phyloP scores from a whole-genome alignment of 169 alveolate genomes.

The Plasmodium gonderi region DNA sequence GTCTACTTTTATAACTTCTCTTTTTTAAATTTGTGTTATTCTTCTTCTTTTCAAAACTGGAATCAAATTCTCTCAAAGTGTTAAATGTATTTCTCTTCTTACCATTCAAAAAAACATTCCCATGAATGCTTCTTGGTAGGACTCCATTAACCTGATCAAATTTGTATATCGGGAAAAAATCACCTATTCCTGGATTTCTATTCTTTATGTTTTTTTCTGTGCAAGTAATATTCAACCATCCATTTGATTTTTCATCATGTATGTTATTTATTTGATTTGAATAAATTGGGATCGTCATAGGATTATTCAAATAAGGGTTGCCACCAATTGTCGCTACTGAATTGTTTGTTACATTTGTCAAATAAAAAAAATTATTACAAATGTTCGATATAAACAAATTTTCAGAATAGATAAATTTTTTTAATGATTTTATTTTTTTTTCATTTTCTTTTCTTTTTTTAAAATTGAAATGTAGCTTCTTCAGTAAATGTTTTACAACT shows the following conservation, averaged over 20 bases:
- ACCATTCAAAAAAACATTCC: not conserved
- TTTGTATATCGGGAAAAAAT: not conserved
- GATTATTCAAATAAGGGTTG: not conserved
- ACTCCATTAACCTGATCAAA: not conserved
- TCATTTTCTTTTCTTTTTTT: constrained; percentile 59
- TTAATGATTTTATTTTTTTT: constrained; percentile 44
- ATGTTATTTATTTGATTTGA: constrained; percentile 11
- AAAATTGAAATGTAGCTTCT: constrained; percentile 27
- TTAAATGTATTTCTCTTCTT: constrained; percentile 39
- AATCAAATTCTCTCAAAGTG: not conserved
- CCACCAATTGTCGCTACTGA: not conserved
- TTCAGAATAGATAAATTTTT: constrained; percentile 59
- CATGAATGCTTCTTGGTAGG: not conserved
- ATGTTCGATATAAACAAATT: constrained; percentile 45
- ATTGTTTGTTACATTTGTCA: not conserved
- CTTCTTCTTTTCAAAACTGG: not conserved
- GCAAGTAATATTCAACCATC: not conserved
- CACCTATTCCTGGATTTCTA: not conserved
- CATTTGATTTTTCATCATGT: not conserved
- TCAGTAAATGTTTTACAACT: constrained; percentile 23
- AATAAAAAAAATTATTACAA: constrained; percentile 21
- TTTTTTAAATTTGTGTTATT: constrained; percentile 33
- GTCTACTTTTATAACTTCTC: constrained; percentile 33
- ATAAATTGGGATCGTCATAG: not conserved
- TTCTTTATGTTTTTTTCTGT: not conserved